Conservation (phyloP, 2,329 filamentous ascomycete species). For the Scedosporium aurantiacum region DNA sequence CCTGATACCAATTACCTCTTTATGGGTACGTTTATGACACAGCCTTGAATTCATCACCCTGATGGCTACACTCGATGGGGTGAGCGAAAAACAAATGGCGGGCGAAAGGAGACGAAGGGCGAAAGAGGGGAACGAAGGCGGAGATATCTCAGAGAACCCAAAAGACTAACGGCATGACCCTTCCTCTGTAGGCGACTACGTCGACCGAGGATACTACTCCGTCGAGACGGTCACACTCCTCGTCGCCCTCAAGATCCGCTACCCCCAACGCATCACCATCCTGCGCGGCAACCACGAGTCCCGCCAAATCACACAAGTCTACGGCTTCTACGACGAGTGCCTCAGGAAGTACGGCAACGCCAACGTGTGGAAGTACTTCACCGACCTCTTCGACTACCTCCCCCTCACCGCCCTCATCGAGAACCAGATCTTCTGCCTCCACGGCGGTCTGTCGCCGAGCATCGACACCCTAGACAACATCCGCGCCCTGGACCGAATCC, state of each 20-base stretch:
- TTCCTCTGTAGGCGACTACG: conserved; percentile 67
- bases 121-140: not conserved
- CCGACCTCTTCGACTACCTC: conserved; percentile 96
- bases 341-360: conserved; percentile 98
- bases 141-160: not conserved
- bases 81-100: too few relatives aligned
- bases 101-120: too few relatives aligned
- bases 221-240: conserved; percentile 96
- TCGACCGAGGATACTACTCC: conserved; percentile 97
- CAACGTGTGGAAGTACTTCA: conserved; percentile 99
- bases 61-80: not conserved
- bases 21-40: conserved; percentile 59
- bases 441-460: conserved; percentile 91
- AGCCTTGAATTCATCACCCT: not conserved
- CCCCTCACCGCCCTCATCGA: conserved; percentile 95
- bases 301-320: conserved; percentile 96
- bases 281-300: conserved; percentile 98
- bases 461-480: conserved; percentile 96
- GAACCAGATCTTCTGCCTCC: conserved; percentile 98
- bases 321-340: conserved; percentile 99
- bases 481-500: conserved; percentile 84
- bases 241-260: conserved; percentile 94
- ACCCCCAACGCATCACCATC: conserved; percentile 95
- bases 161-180: conserved; percentile 10
- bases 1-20: conserved; percentile 99